Evolutionary conservation across 179 eudicot genomes (phyloP).

Genomic region (Corrigiola litoralis): DNA sequence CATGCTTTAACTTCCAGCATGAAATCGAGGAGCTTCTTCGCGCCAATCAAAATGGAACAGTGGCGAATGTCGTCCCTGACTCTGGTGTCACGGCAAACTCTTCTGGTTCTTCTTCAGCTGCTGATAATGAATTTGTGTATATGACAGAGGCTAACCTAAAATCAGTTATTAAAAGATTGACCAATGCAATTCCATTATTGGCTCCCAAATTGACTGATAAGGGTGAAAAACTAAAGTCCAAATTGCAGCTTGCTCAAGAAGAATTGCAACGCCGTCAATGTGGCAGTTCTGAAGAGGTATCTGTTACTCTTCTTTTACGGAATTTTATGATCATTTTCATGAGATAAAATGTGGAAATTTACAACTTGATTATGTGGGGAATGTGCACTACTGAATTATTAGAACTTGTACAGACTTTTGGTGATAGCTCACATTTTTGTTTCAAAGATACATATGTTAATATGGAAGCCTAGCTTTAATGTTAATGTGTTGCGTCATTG

Average conservation of each 20-base stretch:
- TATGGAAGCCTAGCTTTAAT: no score
- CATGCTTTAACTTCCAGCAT: slow-evolving; percentile 1
- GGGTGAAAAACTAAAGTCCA: slow-evolving; percentile 35
- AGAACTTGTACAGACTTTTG: no score
- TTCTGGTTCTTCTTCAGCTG: background rate
- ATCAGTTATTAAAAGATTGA: background rate
- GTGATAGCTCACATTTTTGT: no score
- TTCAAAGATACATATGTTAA: no score
- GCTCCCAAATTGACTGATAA: slow-evolving; percentile 26
- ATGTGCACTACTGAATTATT: no score
- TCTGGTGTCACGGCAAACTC: background rate
- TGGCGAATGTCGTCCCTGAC: slow-evolving; percentile 14
- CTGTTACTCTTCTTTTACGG: background rate
- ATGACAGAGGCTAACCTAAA: slow-evolving; percentile 10
- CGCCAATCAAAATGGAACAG: slow-evolving; percentile 13
- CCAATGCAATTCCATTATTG: background rate
- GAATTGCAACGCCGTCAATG: slow-evolving; percentile 32
- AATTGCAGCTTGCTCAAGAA: slow-evolving; percentile 10
- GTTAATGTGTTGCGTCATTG: no score
- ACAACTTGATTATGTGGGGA: no score
- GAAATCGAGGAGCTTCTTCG: slow-evolving; percentile 16
- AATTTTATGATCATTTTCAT: background rate
- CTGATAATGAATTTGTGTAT: background rate
- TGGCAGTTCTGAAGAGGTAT: slow-evolving; percentile 27
- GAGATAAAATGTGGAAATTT: no score